Evolutionary conservation across 257 asterid genomes (phyloP), one percentile per base, ranked within the genome.

Genomic region (Rehmannia glutinosa): DNA sequence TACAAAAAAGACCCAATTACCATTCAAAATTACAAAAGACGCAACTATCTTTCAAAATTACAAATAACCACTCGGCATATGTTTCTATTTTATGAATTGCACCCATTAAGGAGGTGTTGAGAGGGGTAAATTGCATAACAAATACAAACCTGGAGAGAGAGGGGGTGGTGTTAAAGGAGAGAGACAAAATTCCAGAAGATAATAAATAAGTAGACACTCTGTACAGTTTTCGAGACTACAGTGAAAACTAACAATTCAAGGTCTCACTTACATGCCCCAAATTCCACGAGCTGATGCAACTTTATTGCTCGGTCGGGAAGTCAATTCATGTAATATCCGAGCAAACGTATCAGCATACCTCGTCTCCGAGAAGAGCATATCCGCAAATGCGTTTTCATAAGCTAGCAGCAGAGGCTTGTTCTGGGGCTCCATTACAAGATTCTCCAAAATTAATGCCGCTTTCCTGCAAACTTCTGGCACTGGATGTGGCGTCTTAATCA

Each of bases 391-490:
- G 45, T 90, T 88, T 62, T 94, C 97, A 62, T 85, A 86, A 0
- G 84, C 89, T 3, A 88, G 80, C 66, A 94, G 88, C 49, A 72
- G 67, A 23, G 95, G 89, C 75, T 91, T 88, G 86, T 91, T 90
- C 80, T 94, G 99, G n/a, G 99, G 99, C 87, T 94, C 99, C 65
- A 93, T 70, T 20, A 86, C 99, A 4, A 93, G 89, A 78, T 85
- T 88, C 81, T 94, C 99, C 80, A 94, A 69, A 66, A 91, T 89
- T 63, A 89, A 68, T 32, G 96, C 85, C 8, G 96, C 96, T 80
- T 94, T 94, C 72, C 97, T 75, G 78, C 99, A 94, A 33, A 94
- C 87, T 86, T 94, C 99, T 20, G 97, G 95, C 49, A 87, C 92
- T 0, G 96, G 96, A 52, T 90, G 99, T 70, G 99, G 97, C 8